Percentiles rank a stretch among this genome's conserved stretches.
Evolutionary conservation across 345 rosid genomes (phyloP).

Genomic region (Pistacia vera): DNA sequence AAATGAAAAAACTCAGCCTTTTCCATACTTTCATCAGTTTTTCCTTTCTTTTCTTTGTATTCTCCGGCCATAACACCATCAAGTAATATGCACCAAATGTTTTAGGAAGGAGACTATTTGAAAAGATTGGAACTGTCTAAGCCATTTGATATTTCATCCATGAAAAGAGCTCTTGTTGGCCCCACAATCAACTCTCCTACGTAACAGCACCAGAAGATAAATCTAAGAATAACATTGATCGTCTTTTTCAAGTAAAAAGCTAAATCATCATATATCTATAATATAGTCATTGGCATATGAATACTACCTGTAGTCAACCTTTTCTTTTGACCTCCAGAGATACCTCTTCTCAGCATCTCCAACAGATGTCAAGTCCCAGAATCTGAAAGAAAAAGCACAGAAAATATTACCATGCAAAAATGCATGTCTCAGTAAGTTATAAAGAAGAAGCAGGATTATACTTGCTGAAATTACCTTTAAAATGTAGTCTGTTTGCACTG

Average conservation of each 20-base stretch:
- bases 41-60: too few species aligned
- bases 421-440: not conserved
- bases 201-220: slow-evolving; percentile 1
- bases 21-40: too few species aligned
- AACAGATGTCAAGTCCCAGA: slow-evolving; percentile 43
- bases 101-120: slow-evolving; percentile 48
- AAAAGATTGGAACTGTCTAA: slow-evolving; percentile 51
- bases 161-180: slow-evolving; percentile 47
- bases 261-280: not conserved
- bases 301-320: slow-evolving; percentile 37
- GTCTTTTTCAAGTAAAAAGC: not conserved
- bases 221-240: not conserved
- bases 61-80: too few species aligned
- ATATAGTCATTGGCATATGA: not conserved
- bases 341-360: slow-evolving; percentile 47
- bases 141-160: slow-evolving; percentile 63
- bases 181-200: slow-evolving; percentile 57
- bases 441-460: not conserved
- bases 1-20: too few species aligned
- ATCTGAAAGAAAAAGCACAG: slow-evolving; percentile 27
- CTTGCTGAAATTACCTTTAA: slow-evolving; percentile 31
- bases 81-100: slow-evolving; percentile 48
- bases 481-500: slow-evolving; percentile 44
- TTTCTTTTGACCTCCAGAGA: slow-evolving; percentile 50
- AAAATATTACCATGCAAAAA: slow-evolving; percentile 2